Base-by-base conservation (phyloP, 2,329 filamentous ascomycete genomes). In the Ophiostoma perfectum region DNA sequence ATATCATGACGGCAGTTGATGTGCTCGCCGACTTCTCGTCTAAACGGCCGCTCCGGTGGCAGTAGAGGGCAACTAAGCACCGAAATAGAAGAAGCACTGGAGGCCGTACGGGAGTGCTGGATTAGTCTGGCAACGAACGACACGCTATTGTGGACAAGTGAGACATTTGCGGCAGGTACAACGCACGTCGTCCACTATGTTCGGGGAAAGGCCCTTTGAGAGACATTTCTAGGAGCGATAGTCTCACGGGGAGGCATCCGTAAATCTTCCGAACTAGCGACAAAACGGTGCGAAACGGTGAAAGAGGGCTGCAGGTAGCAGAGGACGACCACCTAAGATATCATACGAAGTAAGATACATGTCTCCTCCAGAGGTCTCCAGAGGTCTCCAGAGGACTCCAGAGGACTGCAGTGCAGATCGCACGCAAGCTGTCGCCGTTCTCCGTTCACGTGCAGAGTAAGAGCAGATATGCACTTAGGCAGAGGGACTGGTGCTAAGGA, bases 91-190 rank as follows among this genome's bases (percentile, higher is more conserved):
- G 27, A 27, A 27, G 27, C 27, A 27, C 27, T 27, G 27, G 27
- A 27, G 27, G 27, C 27, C 27, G 27, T 27, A 27, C 27, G 27
- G 27, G 27, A 27, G 27, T 27, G 27, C 27, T 27, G 27, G 27
- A 27, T 27, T 27, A 27, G 27, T 27, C 27, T 27, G 27, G 27
- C 27, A 27, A 27, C 27, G 27, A 27, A 27, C 27, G 27, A 27
- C 27, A 27, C 27, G 27, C 27, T 27, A 27, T 27, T 27, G 27
- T 27, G 27, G 27, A 27, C 27, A 36, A 55, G 49, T 55, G 49
- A 55, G 49, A 55, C 49, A 55, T 55, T 55, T 55, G 49, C 49
- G 49, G 49, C 49, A 55, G 49, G 49, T 55, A 55, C 49, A 55
- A 55, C 27, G 27, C 27, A 27, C 27, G 27, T 27, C 27, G 49